Percentiles rank a stretch among this genome's conserved stretches.
Evolutionary conservation across 2,329 filamentous ascomycete genomes (phyloP).

Genomic region (Fusarium sp.): DNA sequence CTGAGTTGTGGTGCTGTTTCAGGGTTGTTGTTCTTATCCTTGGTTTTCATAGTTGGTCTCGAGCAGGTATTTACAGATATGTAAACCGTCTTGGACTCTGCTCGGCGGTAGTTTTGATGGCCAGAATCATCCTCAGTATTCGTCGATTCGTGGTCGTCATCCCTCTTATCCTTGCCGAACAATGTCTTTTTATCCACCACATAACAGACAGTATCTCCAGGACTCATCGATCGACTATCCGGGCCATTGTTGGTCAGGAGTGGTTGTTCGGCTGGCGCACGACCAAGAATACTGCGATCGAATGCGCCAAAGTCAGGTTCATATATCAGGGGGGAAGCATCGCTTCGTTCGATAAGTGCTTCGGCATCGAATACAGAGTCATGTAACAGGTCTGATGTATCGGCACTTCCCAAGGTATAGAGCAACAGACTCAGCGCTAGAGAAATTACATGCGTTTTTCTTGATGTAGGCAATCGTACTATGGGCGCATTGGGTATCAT

Average conservation of each 20-base stretch:
- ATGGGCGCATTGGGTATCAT: slow-evolving; percentile 77
- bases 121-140: slow-evolving; percentile 19
- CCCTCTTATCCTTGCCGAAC: slow-evolving; percentile 43
- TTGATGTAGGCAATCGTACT: slow-evolving; percentile 76
- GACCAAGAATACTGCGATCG: slow-evolving; percentile 72
- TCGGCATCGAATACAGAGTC: slow-evolving; percentile 31
- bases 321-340: slow-evolving; percentile 58
- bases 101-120: slow-evolving; percentile 45
- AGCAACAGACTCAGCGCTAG: slow-evolving; percentile 68
- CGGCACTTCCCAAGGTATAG: slow-evolving; percentile 69
- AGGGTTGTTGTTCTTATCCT: slow-evolving; percentile 24
- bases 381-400: slow-evolving; percentile 65
- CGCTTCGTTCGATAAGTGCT: slow-evolving; percentile 18
- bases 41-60: slow-evolving; percentile 69
- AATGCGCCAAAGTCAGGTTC: slow-evolving; percentile 72
- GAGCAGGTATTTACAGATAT: slow-evolving; percentile 88
- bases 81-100: slow-evolving; percentile 68
- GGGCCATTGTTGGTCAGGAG: slow-evolving; percentile 74
- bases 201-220: slow-evolving; percentile 69
- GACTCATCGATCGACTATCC: slow-evolving; percentile 67
- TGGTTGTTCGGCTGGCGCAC: slow-evolving; percentile 64
- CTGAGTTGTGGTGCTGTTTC: slow-evolving; percentile 75
- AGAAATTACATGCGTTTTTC: slow-evolving; percentile 70
- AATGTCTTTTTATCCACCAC: slow-evolving; percentile 49
- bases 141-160: slow-evolving; percentile 16